Conservation (phyloP, 2,329 filamentous ascomycete species). For the Penicillium sp. region DNA sequence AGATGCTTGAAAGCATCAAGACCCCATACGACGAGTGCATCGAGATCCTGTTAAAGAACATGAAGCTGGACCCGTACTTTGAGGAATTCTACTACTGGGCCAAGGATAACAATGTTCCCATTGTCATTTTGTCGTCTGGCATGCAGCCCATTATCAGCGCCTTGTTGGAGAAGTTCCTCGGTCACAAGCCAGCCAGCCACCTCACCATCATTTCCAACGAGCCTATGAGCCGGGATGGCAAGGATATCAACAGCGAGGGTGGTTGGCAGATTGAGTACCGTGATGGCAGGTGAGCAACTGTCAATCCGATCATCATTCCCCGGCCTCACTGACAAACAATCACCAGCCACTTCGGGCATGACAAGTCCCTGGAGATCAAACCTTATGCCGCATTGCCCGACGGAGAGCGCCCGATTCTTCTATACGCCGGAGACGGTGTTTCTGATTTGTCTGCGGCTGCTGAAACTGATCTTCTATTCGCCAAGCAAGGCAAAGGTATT, state of each 20-base stretch:
- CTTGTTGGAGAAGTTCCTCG: conserved; percentile 74
- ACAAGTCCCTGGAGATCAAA: conserved; percentile 89
- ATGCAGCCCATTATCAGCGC: conserved; percentile 91
- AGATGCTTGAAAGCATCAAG: conserved; percentile 86
- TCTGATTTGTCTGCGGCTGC: conserved; percentile 88
- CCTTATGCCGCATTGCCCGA: conserved; percentile 71
- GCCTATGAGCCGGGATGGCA: conserved; percentile 63
- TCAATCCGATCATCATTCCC: background rate
- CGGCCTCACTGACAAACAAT: background rate
- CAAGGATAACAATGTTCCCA: conserved; percentile 76
- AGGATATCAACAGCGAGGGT: conserved; percentile 71
- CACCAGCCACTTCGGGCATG: conserved; percentile 79
- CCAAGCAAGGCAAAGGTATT: conserved; percentile 80
- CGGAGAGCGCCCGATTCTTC: conserved; percentile 71
- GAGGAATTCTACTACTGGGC: conserved; percentile 84
- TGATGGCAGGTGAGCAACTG: conserved; percentile 66
- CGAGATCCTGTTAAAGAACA: conserved; percentile 72
- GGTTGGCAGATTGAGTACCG: conserved; percentile 89
- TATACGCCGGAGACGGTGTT: conserved; percentile 94
- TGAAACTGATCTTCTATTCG: conserved; percentile 90
- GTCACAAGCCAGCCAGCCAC: conserved; percentile 65
- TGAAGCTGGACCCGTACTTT: conserved; percentile 86
- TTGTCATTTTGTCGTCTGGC: conserved; percentile 86
- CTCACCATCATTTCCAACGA: conserved; percentile 91
- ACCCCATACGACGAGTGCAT: conserved; percentile 81